Conservation (phyloP, 2,329 filamentous ascomycete species). For the Achaetomium macrosporum region DNA sequence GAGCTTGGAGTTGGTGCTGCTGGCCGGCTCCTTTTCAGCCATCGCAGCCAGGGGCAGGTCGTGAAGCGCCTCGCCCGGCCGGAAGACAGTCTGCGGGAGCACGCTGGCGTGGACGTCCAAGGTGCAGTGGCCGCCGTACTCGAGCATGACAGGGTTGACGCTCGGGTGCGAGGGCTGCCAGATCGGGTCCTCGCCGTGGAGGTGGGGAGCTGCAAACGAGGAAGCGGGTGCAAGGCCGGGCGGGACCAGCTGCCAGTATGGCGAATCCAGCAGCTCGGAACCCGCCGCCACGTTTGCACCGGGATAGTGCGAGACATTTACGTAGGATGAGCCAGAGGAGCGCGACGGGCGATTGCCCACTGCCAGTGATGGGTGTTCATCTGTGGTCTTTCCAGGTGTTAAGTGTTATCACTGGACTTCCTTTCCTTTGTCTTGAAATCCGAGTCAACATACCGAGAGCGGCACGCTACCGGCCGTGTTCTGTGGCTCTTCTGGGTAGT, state of each 20-base stretch:
- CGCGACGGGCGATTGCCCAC: neutral
- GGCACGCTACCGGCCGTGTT: neutral
- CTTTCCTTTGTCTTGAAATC: neutral
- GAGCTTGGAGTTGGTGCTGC: constrained; percentile 1
- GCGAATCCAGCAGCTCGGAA: neutral
- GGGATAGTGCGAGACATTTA: constrained; percentile 6
- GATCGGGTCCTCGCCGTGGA: neutral
- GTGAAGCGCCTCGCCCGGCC: neutral
- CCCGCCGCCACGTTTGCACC: neutral
- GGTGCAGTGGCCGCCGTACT: constrained; percentile 5
- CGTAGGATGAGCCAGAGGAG: neutral
- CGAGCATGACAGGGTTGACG: neutral
- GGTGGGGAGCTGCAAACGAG: constrained; percentile 5
- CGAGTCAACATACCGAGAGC: constrained; percentile 1
- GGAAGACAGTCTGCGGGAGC: constrained; percentile 7
- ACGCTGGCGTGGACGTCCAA: constrained; percentile 10
- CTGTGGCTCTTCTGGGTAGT: constrained; percentile 2
- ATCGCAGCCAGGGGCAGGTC: neutral
- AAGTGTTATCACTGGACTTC: neutral
- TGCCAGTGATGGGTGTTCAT: neutral
- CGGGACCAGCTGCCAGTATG: constrained; percentile 2
- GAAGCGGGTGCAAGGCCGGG: neutral
- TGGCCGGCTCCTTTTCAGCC: neutral
- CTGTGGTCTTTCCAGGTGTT: neutral
- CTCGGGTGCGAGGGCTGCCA: constrained; percentile 3